A percentile compares a stretch with the other conserved stretches of the same genome.
Evolutionary conservation across 306 rosid species (phyloP).

Genomic region (Pyrus betulifolia): DNA sequence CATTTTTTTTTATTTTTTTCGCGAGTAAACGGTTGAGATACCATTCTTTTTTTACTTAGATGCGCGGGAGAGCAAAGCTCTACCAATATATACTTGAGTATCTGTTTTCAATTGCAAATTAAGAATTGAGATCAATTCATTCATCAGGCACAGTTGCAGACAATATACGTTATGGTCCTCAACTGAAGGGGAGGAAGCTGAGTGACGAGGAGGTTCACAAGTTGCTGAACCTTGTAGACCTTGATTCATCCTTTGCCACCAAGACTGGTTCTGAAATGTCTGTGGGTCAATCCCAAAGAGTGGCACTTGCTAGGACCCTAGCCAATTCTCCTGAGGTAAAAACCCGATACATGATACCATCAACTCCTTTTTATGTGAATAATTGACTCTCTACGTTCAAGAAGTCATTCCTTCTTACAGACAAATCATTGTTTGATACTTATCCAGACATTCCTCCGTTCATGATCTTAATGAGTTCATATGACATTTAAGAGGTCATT

Average conservation of each 20-base stretch:
- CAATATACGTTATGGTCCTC: slow-evolving; percentile 79
- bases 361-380: background rate
- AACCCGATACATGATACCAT: background rate
- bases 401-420: background rate
- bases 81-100: background rate
- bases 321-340: slow-evolving; percentile 86
- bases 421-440: too few relatives aligned
- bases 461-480: background rate
- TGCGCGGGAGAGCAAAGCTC: too few relatives aligned
- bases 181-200: slow-evolving; percentile 52
- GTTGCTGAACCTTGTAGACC: slow-evolving; percentile 68
- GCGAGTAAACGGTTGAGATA: too few relatives aligned
- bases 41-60: too few relatives aligned
- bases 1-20: too few relatives aligned
- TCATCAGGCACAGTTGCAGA: slow-evolving; percentile 74
- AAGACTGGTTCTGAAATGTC: slow-evolving; percentile 67
- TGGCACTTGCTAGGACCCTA: slow-evolving; percentile 87
- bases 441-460: background rate
- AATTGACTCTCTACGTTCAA: too few relatives aligned
- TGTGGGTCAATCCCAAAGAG: slow-evolving; percentile 93
- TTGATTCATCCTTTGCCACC: slow-evolving; percentile 54
- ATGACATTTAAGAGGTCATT: background rate
- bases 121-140: background rate
- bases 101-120: background rate
- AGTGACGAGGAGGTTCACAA: slow-evolving; percentile 54